Evolutionary conservation across 1,284 basidiomycete species (phyloP), one percentile per base, ranked within the genome.

Genomic region (Cutaneotrichosporon cutaneum): DNA sequence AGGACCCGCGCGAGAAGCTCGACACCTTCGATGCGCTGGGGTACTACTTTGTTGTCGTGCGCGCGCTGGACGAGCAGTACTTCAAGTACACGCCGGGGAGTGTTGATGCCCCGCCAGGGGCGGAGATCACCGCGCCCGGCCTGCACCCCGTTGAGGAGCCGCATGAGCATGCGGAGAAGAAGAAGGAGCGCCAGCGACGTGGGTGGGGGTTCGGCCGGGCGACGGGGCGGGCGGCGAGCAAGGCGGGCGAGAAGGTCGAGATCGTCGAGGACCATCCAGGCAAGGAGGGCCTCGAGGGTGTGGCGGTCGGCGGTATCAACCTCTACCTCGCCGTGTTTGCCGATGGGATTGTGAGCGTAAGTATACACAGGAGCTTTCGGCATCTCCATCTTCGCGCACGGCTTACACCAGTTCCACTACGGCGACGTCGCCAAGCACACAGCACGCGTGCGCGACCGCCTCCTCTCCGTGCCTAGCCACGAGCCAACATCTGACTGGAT

Each of bases 31-130:
- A 90, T 7, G 87, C 86, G 64, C 84, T 97, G 9, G 94, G 94
- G 0, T 98, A 98, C 78, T 94, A 96, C 77, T 93, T 98, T 72
- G 83, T 97, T 60, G 90, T 90, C 10, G 90, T 97, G 66, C 86
- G 92, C 55, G 89, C 92, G 1, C 85, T 96, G 52, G 92, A 92
- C 68, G 84, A 85, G 65, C 75, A 79, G n/a, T 84, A 85, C 72
- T 85, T 85, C 73, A 81, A 81, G 42, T 84, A 83, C 65, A 82
- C 82, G 0, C 81, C 82, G 0, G 77, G 74, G 3, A 61, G 70
- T 44, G 53, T 21, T 24, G 59, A n/a, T 14, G 57, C 32, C 36
- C 62, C 35, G 27, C 60, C 55, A 0, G 59, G 59, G 0, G 51
- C 63, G 1, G 35, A 42, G 21, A 45, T 54, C 16, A 26, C 24